Base-by-base conservation (phyloP, 805 yeast species). In the Torulaspora quercuum region DNA sequence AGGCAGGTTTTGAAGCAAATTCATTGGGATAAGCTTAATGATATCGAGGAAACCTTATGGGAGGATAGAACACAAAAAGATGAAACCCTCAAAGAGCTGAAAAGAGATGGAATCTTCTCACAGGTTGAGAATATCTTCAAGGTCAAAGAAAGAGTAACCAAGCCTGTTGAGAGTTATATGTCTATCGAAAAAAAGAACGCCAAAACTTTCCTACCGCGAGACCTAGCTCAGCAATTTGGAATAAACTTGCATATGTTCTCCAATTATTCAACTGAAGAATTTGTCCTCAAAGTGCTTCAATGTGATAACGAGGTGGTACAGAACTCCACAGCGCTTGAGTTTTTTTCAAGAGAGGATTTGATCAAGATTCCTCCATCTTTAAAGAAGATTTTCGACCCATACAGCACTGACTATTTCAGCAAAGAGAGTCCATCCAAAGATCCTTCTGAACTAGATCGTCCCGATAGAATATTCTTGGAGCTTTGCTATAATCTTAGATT, bases 21-120 rank as follows among this genome's bases (percentile, higher is more conserved):
- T 44, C 94, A 83, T 50, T 83, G 92, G 94, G 92, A 83, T 45
- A 82, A 77, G 52, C 64, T 83, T 29, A 83, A 79, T 9, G 59
- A 67, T 32, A 65, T 79, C 10, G 64, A 68, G 11, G 68, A 73
- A 26, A 80, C 92, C 0, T 70, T 83, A 47, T 83, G 94, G 94
- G 69, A 68, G 19, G 58, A 61, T 13, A 49, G 61, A 10, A 50
- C 64, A 1, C 67, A 72, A 30, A 38, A 50, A n/a, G 31, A 31
- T 16, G 71, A 74, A 13, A 64, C 65, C 0, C 60, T 75, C 31
- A 65, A 61, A 26, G 76, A 73, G 15, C 65, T 83, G 42, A 60
- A 73, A 59, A 63, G 69, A 13, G 66, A 65, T 36, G 92, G 92
- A 35, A 70, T 83, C 8, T 73, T 82, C 46, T 75, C 70, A 31